Base-by-base conservation (phyloP, 495 filamentous ascomycete genomes). In the Ramalina intermedia region DNA sequence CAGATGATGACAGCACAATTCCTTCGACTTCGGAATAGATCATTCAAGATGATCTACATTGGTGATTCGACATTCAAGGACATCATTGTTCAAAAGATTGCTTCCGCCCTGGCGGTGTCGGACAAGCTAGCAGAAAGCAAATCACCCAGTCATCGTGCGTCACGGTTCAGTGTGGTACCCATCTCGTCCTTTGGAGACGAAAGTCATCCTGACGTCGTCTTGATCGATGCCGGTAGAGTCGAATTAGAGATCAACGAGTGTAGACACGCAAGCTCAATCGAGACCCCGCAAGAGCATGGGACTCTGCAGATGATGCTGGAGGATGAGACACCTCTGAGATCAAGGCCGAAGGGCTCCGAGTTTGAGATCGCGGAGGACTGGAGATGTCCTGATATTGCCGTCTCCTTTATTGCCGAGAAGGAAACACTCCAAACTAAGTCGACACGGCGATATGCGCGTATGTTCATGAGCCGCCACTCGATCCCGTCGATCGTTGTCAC, bases 241-340 rank as follows among this genome's bases (percentile, higher is more conserved):
- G 82, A 87, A 56, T 75, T 88, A 52, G 76, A 79, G 49, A 80
- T 88, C 18, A 81, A 87, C 50, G 77, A 85, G 46, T 87, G 84
- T 56, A 69, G 69, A 36, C 68, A 66, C 13, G 82, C 81, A 18
- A 61, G 62, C 20, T 67, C 64, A 6, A 13, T 37, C n/a, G 24
- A 35, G 8, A 59, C 71, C 13, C 57, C 64, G 39, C 62, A 62
- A 27, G 62, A 66, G 16, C 64, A 61, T 46, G 66, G 63, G 11
- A 62, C 67, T 35, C 66, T 64, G 42, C 66, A 66, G 17, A 63
- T 83, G 48, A 72, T 64, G 18, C 64, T 86, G 47, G 80, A 82
- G 54, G 75, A 81, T 36, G 69, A 71, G 24, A 63, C 66, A 61
- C 52, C 67, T 58, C 58, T 59, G 61, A 37, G 68, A 61, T 63